These are phyloP conservation scores for Senna tora DNA, from an alignment of 306 rosid genomes.

Conservation along the genomic window DNA sequence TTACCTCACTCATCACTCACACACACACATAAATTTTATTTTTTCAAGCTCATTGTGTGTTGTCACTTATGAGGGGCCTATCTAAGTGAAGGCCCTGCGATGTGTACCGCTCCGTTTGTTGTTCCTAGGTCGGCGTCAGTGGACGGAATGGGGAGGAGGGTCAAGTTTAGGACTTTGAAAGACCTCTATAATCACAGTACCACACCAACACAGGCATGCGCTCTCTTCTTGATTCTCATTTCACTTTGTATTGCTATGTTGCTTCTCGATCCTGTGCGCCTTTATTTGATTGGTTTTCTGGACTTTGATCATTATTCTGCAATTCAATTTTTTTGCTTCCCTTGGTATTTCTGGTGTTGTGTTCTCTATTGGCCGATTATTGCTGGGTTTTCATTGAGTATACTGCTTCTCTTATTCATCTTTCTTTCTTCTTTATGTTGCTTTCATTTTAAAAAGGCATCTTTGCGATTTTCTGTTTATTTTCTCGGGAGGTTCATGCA, in stretches of 20 bases:
- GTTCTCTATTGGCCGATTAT: not conserved
- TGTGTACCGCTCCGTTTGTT: not conserved
- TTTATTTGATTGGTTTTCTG: not conserved
- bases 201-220: not conserved
- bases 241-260: not conserved
- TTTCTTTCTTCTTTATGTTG: not conserved
- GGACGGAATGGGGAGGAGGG: constrained; percentile 9
- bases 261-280: not conserved
- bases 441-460: not conserved
- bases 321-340: not conserved
- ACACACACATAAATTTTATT: not conserved
- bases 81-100: not conserved
- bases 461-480: not conserved
- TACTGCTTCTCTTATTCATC: not conserved
- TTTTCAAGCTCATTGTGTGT: not conserved
- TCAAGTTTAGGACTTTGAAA: constrained; percentile 6
- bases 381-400: not conserved
- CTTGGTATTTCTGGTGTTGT: not conserved
- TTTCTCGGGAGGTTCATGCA: not conserved
- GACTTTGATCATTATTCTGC: not conserved
- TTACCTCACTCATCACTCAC: not conserved
- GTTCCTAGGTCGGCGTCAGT: not conserved
- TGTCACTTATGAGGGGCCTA: not conserved
- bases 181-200: not conserved
- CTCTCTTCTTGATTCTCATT: not conserved